Percentiles rank a stretch among this genome's conserved stretches.
Evolutionary conservation across 192 early-diverging fungal species (phyloP).

Genomic region (Linnemannia exigua): DNA sequence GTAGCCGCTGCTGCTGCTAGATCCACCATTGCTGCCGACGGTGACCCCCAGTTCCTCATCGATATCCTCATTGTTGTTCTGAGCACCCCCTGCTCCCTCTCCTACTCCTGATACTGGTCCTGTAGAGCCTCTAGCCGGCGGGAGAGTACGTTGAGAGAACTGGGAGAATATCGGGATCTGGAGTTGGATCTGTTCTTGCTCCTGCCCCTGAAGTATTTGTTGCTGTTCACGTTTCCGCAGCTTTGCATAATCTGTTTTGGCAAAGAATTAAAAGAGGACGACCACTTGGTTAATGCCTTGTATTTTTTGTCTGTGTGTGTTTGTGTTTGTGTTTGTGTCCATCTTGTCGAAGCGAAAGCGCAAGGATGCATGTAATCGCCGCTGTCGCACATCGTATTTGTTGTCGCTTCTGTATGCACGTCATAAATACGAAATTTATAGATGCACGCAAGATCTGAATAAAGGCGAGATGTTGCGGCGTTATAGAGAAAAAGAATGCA

Average conservation of each 20-base stretch:
- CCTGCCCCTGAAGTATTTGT: not conserved
- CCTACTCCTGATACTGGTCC: not conserved
- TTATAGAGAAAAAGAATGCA: not conserved
- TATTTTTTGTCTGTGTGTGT: too few species aligned
- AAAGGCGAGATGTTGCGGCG: too few species aligned
- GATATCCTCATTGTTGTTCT: not conserved
- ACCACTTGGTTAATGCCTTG: too few species aligned
- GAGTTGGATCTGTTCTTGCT: not conserved
- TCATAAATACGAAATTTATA: too few species aligned
- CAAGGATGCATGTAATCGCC: too few species aligned
- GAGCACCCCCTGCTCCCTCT: not conserved
- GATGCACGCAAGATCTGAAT: too few species aligned
- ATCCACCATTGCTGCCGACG: not conserved
- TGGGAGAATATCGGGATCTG: not conserved
- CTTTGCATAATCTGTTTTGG: constrained; percentile 38
- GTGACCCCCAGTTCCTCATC: not conserved
- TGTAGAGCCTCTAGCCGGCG: not conserved
- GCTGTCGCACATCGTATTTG: too few species aligned
- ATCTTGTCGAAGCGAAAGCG: too few species aligned
- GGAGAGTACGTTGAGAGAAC: not conserved
- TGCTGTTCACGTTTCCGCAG: constrained; percentile 30
- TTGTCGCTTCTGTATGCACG: too few species aligned
- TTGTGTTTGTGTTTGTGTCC: too few species aligned
- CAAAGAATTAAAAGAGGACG: not conserved
- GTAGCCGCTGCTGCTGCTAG: not conserved